Percentiles rank a stretch among this genome's conserved stretches.
Conservation (phyloP, 2,329 filamentous ascomycete species). For the Tolypocladium ovalisporum region DNA sequence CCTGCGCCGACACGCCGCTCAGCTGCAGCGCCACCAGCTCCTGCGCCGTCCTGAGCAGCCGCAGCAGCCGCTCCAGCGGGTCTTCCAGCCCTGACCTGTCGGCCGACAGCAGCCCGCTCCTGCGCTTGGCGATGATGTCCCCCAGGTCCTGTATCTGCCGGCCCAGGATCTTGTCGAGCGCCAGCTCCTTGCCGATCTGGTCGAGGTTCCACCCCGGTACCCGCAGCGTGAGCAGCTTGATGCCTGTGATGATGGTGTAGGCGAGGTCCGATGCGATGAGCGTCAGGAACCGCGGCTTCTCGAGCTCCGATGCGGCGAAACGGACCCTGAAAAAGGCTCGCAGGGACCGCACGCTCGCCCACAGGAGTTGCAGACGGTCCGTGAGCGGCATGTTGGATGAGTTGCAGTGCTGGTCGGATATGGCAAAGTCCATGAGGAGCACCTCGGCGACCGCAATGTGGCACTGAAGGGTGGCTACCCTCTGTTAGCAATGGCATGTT, state of each 20-base stretch:
- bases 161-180: constrained; percentile 14
- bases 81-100: constrained; percentile 12
- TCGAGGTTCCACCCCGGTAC: constrained; percentile 34
- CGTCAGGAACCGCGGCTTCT: constrained; percentile 28
- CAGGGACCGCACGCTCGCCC: constrained; percentile 29
- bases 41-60: constrained; percentile 18
- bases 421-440: constrained; percentile 34
- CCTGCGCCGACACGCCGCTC: constrained; percentile 11
- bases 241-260: constrained; percentile 32
- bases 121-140: constrained; percentile 17
- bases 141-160: constrained; percentile 18
- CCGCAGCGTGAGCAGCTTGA: constrained; percentile 34
- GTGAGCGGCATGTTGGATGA: constrained; percentile 19
- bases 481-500: neutral
- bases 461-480: constrained; percentile 24
- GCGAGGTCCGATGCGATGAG: constrained; percentile 35
- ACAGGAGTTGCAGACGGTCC: constrained; percentile 34
- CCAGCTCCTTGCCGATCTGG: constrained; percentile 24
- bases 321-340: constrained; percentile 27
- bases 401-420: constrained; percentile 25
- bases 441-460: constrained; percentile 34
- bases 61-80: constrained; percentile 19
- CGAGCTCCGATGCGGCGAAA: constrained; percentile 18
- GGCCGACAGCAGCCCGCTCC: constrained; percentile 11
- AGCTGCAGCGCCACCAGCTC: constrained; percentile 20